Base-by-base conservation (phyloP, 2,329 filamentous ascomycete species). In the Blumeria graminis region DNA sequence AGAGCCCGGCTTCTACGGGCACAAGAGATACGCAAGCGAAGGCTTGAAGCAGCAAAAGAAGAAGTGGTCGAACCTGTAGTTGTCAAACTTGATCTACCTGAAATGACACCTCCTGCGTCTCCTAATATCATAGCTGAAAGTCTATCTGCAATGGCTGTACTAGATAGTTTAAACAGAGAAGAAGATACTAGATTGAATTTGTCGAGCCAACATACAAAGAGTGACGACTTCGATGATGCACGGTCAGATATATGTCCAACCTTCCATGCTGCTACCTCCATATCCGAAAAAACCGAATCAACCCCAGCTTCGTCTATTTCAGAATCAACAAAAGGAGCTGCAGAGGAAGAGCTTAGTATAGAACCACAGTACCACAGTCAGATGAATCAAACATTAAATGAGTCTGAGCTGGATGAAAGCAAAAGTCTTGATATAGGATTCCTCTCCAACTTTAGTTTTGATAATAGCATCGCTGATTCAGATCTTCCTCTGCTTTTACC, bases 1-100 rank as follows among this genome's bases (percentile, higher is more conserved):
- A 96, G 93, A 71, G 80, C 86, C 59, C 77, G 92, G 56, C 72
- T 98, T 60, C 89, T 94, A 86, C 95, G 93, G 71, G 92, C 92
- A 7, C 76, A 95, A 70, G 85, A 95, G 68, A 69, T 95, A 62
- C 78, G 90, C 55, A 92, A 93, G 69, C 87, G 84, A 69, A 88
- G 87, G 68, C 80, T 82, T 65, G 68, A 68, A 55, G 65, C 61
- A 18, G 41, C 39, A 2, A 35, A 56, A 56, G 28, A 28, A 28
- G 22, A 1, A 28, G 22, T 28, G 32, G 33, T 39, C 11, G 52
- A 18, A 32, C 32, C n/a, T 28, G 28, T 18, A n/a, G 7, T n/a
- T 22, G 33, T 28, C 14, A 22, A 55, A 43, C n/a, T 22, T 39
- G 7, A 6, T 38, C 13, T 4, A 22, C 52, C 52, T 9, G 16